Evolutionary conservation across 2,329 filamentous ascomycete genomes (phyloP), one percentile per base, ranked within the genome.

Genomic region (Hymenoscyphus fructigenus): DNA sequence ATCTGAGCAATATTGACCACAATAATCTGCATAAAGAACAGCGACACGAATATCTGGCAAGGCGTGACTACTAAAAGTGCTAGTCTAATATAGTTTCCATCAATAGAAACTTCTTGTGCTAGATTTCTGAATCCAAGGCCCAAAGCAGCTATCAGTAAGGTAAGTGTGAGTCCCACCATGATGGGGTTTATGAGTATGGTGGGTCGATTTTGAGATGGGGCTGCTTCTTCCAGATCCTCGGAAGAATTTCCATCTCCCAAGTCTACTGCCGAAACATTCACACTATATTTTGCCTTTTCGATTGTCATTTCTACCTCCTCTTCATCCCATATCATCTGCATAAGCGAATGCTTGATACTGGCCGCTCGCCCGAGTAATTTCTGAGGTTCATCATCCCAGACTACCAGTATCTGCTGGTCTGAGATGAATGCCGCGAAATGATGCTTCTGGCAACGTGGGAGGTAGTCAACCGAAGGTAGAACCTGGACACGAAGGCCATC

Each of bases 381-480:
- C 68, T 82, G 81, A 15, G 86, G 83, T 50, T 87, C 82, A 68
- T 89, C 86, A 55, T 87, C 86, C 86, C 86, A 89, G 28, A 88
- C 84, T 5, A 88, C 78, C n/a, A 88, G 75, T 47, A 87, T 79
- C 55, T 80, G 79, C n/a, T 80, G 78, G 67, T 87, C 84, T 65
- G 83, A 79, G 60, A 88, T 83, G 73, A 88, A 88, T 9, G 86
- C 86, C n/a, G 84, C 86, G 71, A 87, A 88, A 66, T 88, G 86
- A 75, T 88, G 85, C 73, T 88, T 87, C 72, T 88, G 82, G 69
- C 85, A 88, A 28, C 79, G 76, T 0, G 85, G 83, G 4, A 91
- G 78, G 59, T 84, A 81, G 2, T 79, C 77, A 64, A 89, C 82
- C 59, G 82, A 82, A 1, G 83, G 83, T 26, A 90, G 77, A 4